These are phyloP conservation scores for Pleurotus djamor DNA, from an alignment of 768 basidiomycete species.

Conservation along the genomic window DNA sequence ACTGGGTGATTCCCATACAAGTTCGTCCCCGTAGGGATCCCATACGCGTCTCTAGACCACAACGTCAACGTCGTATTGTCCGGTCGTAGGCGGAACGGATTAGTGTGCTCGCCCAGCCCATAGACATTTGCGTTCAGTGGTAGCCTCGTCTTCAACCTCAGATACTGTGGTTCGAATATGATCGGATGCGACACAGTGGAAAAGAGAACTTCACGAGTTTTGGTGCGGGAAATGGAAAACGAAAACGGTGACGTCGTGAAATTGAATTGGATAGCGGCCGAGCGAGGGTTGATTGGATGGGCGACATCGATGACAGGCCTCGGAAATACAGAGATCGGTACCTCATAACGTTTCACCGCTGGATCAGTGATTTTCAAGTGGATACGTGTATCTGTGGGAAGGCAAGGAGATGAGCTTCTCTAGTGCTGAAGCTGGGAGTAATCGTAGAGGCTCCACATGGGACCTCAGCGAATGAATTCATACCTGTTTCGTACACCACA, in stretches of 20 bases:
- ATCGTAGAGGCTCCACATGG: no score
- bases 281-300: constrained; percentile 19
- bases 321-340: constrained; percentile 60
- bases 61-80: constrained; percentile 47
- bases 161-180: constrained; percentile 77
- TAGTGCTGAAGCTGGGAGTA: no score
- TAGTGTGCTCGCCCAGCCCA: constrained; percentile 75
- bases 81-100: constrained; percentile 56
- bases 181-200: constrained; percentile 57
- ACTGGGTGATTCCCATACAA: constrained; percentile 75
- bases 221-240: constrained; percentile 51
- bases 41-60: constrained; percentile 68
- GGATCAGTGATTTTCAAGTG: constrained; percentile 65
- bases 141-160: constrained; percentile 65
- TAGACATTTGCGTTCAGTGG: constrained; percentile 67
- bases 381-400: constrained; percentile 45
- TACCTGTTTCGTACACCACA: constrained; percentile 62
- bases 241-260: constrained; percentile 60
- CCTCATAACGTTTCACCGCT: constrained; percentile 50
- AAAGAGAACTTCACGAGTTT: constrained; percentile 55
- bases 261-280: constrained; percentile 53
- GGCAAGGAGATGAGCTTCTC: background rate
- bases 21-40: constrained; percentile 56
- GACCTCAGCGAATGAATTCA: constrained; percentile 6
- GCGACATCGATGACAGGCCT: constrained; percentile 33